Evolutionary conservation across 495 filamentous ascomycete genomes (phyloP).

Genomic region (Aspergillus ostianus): DNA sequence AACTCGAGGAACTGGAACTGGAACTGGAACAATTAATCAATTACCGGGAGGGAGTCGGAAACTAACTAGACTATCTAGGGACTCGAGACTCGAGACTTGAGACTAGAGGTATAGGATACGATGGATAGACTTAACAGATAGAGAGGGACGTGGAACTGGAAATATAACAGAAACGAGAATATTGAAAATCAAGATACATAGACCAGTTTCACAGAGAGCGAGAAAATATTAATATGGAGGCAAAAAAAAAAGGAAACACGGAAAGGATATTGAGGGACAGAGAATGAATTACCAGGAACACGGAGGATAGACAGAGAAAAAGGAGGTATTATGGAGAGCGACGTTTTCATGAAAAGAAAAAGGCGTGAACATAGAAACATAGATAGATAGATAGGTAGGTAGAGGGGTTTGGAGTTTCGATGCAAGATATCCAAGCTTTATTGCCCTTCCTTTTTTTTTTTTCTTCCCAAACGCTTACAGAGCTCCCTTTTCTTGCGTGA

Average conservation of each 20-base stretch:
- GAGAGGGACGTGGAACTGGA: too few relatives aligned
- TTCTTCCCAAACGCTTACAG: conserved; percentile 20
- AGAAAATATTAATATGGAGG: background rate
- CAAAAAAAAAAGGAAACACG: background rate
- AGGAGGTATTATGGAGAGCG: background rate
- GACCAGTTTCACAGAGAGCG: too few relatives aligned
- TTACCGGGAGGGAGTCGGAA: too few relatives aligned
- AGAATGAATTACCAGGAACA: background rate
- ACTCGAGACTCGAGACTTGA: too few relatives aligned
- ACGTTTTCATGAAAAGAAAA: background rate
- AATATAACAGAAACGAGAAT: too few relatives aligned
- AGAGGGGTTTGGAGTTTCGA: background rate
- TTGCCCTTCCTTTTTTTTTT: background rate
- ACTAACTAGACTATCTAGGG: too few relatives aligned
- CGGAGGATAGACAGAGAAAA: background rate
- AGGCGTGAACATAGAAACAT: background rate
- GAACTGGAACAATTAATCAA: too few relatives aligned
- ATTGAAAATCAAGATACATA: too few relatives aligned
- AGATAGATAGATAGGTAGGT: background rate
- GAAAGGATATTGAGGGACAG: background rate
- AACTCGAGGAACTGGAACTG: too few relatives aligned
- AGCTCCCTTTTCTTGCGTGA: conserved; percentile 51
- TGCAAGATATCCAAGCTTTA: background rate
- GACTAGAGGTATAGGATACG: too few relatives aligned
- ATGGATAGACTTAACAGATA: too few relatives aligned